phyloP scores from a whole-genome alignment of 441 rosid genomes.

The Biscutella auriculata region DNA sequence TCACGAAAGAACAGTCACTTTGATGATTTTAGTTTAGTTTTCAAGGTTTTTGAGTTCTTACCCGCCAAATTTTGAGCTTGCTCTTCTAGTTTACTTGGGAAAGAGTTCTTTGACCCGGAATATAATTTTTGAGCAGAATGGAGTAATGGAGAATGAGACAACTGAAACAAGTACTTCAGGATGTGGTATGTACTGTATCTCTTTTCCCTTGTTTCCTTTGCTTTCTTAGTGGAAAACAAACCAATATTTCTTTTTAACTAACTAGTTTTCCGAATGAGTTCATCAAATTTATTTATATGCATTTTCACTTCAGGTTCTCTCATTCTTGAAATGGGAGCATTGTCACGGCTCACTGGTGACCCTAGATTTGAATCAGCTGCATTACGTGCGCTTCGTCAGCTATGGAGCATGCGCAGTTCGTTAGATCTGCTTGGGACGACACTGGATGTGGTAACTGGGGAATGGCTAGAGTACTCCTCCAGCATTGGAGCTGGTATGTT shows the following conservation, averaged over 20 bases:
- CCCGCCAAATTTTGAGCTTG: background rate
- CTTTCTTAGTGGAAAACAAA: background rate
- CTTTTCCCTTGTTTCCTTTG: background rate
- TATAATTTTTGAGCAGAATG: conserved; percentile 47
- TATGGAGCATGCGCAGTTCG: conserved; percentile 95
- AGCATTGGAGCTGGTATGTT: conserved; percentile 90
- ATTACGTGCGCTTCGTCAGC: conserved; percentile 70
- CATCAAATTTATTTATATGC: conserved; percentile 15
- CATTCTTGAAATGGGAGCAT: conserved; percentile 94
- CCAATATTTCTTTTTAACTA: background rate
- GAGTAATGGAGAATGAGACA: conserved; percentile 74
- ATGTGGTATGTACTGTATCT: conserved; percentile 55
- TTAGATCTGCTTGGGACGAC: conserved; percentile 80
- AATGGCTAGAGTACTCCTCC: conserved; percentile 86
- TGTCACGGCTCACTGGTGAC: conserved; percentile 81
- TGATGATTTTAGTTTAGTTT: background rate
- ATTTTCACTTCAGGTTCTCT: conserved; percentile 53
- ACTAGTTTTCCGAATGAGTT: background rate
- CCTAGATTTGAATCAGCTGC: conserved; percentile 81
- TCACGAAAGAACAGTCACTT: background rate
- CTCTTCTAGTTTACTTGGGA: background rate
- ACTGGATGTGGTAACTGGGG: conserved; percentile 63
- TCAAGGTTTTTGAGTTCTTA: background rate
- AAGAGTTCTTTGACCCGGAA: conserved; percentile 7
- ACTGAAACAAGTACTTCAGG: conserved; percentile 95